Percentiles rank a stretch among this genome's conserved stretches.
These are phyloP conservation scores for Amanita fuliginea DNA, from an alignment of 768 basidiomycete species.

Conservation along the genomic window DNA sequence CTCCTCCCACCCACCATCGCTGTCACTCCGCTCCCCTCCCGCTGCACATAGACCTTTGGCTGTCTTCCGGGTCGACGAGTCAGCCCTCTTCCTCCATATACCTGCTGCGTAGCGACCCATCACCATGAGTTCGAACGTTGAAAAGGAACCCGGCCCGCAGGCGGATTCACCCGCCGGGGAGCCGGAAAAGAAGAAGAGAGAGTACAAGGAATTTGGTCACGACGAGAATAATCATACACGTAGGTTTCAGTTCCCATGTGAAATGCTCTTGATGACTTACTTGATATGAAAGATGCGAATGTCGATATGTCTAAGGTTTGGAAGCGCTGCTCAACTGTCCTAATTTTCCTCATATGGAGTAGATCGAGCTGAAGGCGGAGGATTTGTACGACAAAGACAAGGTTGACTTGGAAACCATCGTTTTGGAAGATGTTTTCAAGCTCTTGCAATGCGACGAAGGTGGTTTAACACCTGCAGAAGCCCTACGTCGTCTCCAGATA, in stretches of 20 bases:
- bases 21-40: constrained; percentile 3
- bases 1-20: constrained; percentile 11
- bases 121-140: constrained; percentile 31
- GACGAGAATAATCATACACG: constrained; percentile 59
- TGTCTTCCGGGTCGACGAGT: constrained; percentile 15
- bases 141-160: constrained; percentile 59
- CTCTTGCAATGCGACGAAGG: constrained; percentile 83
- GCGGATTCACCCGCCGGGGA: constrained; percentile 29
- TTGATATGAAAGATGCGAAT: constrained; percentile 49
- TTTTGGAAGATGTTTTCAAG: constrained; percentile 94
- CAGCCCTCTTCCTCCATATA: constrained; percentile 14
- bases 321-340: neutral
- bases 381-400: constrained; percentile 98
- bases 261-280: constrained; percentile 8
- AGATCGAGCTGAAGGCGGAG: constrained; percentile 86
- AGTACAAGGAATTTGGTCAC: constrained; percentile 82
- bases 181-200: constrained; percentile 55
- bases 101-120: constrained; percentile 11
- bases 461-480: constrained; percentile 71
- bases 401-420: constrained; percentile 95
- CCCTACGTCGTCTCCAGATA: constrained; percentile 72
- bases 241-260: constrained; percentile 24
- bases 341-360: constrained; percentile 8
- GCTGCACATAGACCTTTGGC: constrained; percentile 4
- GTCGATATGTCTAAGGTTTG: constrained; percentile 76